Conservation (phyloP, 2,329 filamentous ascomycete genomes). For the Ceratocystis cacaofunesta region DNA sequence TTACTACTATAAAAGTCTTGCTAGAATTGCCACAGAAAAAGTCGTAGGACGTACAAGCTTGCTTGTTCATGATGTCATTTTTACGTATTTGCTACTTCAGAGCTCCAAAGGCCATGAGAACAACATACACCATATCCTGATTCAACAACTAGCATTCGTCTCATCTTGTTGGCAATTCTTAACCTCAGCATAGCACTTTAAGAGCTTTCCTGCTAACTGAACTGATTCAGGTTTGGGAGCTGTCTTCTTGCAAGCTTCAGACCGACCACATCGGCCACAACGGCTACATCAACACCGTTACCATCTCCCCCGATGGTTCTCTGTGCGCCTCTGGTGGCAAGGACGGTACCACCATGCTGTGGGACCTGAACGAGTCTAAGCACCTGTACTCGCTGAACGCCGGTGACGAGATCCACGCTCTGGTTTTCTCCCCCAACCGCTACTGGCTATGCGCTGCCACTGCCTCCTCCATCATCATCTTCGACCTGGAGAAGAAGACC, state of each 20-base stretch:
- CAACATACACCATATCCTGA: conserved; percentile 86
- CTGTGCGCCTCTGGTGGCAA: conserved; percentile 98
- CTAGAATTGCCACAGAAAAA: conserved; percentile 8
- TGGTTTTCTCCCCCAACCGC: conserved; percentile 99
- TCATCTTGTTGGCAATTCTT: conserved; percentile 4
- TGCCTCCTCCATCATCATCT: conserved; percentile 97
- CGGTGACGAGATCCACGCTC: conserved; percentile 99
- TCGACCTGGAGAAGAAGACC: conserved; percentile 99
- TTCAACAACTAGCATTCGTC: conserved; percentile 22
- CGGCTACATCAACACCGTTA: conserved; percentile 99
- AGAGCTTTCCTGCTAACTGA: neutral
- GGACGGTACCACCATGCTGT: conserved; percentile 99
- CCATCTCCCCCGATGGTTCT: conserved; percentile 97
- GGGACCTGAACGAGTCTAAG: conserved; percentile 99
- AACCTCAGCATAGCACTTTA: neutral
- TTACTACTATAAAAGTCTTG: conserved; percentile 21
- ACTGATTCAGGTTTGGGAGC: conserved; percentile 80
- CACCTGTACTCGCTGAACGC: conserved; percentile 98
- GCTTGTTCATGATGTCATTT: conserved; percentile 66
- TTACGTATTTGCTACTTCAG: conserved; percentile 99
- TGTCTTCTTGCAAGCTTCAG: conserved; percentile 97
- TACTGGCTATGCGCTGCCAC: conserved; percentile 99
- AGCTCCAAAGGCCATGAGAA: conserved; percentile 90
- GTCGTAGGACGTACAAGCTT: conserved; percentile 9
- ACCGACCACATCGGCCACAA: conserved; percentile 99